phyloP scores from a whole-genome alignment of 2,329 filamentous ascomycete genomes.

The Pseudonectria buxi region DNA sequence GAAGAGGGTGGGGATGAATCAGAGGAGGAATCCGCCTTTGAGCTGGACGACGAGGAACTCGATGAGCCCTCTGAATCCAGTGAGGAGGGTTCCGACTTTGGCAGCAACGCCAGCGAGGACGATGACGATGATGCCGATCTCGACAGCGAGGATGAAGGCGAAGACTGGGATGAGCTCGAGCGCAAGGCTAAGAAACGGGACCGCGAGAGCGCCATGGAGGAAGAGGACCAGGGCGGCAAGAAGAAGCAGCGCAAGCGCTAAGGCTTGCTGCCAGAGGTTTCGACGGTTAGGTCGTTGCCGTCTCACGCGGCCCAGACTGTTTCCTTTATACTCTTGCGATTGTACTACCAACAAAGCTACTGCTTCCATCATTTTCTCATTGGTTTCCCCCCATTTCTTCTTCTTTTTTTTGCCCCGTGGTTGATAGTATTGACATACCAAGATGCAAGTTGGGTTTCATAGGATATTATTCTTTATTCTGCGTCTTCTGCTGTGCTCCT shows the following conservation, averaged over 20 bases:
- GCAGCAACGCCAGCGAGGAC: constrained; percentile 80
- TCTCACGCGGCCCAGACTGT: not conserved
- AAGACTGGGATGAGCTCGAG: constrained; percentile 94
- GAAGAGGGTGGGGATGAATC: constrained; percentile 72
- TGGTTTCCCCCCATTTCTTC: no score
- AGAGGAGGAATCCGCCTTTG: constrained; percentile 87
- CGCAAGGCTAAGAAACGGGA: constrained; percentile 85
- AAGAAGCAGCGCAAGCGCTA: constrained; percentile 51
- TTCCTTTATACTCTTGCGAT: not conserved
- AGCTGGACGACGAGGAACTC: constrained; percentile 80
- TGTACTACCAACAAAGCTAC: no score
- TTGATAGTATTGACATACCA: no score
- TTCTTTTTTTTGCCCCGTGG: no score
- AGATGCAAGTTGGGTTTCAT: no score
- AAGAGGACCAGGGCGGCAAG: constrained; percentile 58
- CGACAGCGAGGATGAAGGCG: constrained; percentile 64
- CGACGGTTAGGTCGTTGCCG: no score
- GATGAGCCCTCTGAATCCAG: constrained; percentile 71
- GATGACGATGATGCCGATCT: constrained; percentile 61
- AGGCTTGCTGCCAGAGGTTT: constrained; percentile 2
- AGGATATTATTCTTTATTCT: no score
- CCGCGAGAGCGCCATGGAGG: constrained; percentile 44
- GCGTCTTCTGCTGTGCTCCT: no score
- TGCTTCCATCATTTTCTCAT: no score
- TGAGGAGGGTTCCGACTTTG: constrained; percentile 86